Evolutionary conservation across 2,329 filamentous ascomycete species (phyloP), one percentile per base, ranked within the genome.

Genomic region (Ceratocystis lukuohia): DNA sequence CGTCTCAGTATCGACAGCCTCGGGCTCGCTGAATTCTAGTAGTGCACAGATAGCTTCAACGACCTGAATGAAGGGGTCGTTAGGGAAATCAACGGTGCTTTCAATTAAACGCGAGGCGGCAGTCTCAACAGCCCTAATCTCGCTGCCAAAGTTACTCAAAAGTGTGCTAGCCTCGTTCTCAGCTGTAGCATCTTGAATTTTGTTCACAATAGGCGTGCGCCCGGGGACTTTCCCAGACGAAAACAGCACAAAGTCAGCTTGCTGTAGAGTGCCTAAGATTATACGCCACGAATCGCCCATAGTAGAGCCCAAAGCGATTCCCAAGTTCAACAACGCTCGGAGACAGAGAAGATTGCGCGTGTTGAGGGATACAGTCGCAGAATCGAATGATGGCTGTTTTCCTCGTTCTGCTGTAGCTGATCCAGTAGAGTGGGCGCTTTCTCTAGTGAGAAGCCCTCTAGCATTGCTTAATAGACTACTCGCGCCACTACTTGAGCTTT

Each of bases 281-380:
- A 99, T 97, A 1, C 86, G 86, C 89, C 95, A 99, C 0, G 93
- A 89, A 15, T 82, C 80, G 45, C 88, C 86, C 0, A 99, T 80
- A 0, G 91, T 96, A 2, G 94, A 91, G 0, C 94, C 94, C 0
- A 99, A 77, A 1, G 94, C 94, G 71, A 97, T 99, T 1, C 94
- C 94, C 2, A 99, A 77, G 71, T 99, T 99, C n/a, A 99, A 78
- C 17, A 99, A 80, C 37, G 94, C 94, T 72, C 95, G 82, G 56
- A 99, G 78, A 71, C 94, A 99, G 1, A 97, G 79, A 3, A 99
- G 78, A 72, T 99, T 97, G 6, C 94, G 84, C 2, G 91, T 93
- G 70, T 91, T 96, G 7, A 97, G 79, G 2, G 84, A 82, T 65
- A 79, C 78, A 0, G 75, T 67, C 67, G 75, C 72, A 33, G 76